These are phyloP conservation scores for Leccinum fallax DNA, from an alignment of 1,284 basidiomycete species.

Conservation along the genomic window DNA sequence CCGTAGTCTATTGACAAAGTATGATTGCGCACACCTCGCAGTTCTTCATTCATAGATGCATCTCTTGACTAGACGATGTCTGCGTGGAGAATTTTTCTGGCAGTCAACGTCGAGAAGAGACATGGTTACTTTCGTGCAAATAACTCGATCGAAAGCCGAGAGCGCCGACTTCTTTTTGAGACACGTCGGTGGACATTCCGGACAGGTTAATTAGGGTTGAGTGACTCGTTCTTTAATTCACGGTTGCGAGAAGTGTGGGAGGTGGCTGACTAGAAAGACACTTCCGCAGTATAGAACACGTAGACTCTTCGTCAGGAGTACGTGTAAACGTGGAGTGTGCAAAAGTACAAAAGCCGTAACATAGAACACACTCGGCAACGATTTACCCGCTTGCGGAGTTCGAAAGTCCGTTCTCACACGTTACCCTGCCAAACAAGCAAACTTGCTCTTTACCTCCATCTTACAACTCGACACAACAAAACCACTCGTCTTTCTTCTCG, in stretches of 20 bases:
- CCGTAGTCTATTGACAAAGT: neutral
- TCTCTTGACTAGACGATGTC: neutral
- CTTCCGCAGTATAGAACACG: conserved; percentile 20
- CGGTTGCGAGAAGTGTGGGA: neutral
- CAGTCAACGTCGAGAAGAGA: neutral
- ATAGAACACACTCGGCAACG: neutral
- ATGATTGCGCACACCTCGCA: neutral
- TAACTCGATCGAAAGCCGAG: neutral
- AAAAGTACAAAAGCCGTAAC: neutral
- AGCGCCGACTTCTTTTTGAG: neutral
- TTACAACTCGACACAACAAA: conserved; percentile 36
- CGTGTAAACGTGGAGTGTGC: conserved; percentile 9
- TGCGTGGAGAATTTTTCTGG: neutral
- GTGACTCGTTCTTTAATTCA: neutral
- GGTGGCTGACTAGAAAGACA: neutral
- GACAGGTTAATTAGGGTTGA: neutral
- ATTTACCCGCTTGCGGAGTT: conserved; percentile 37
- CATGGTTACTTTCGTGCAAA: neutral
- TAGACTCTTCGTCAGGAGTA: conserved; percentile 14
- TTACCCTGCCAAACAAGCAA: conserved; percentile 35
- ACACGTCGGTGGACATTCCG: neutral
- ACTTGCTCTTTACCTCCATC: conserved; percentile 40
- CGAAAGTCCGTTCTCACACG: conserved; percentile 37
- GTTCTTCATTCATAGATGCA: neutral
- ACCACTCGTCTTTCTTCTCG: conserved; percentile 37